These are phyloP conservation scores for Flaveria linearis DNA, from an alignment of 129 eudicot species.

Conservation along the genomic window DNA sequence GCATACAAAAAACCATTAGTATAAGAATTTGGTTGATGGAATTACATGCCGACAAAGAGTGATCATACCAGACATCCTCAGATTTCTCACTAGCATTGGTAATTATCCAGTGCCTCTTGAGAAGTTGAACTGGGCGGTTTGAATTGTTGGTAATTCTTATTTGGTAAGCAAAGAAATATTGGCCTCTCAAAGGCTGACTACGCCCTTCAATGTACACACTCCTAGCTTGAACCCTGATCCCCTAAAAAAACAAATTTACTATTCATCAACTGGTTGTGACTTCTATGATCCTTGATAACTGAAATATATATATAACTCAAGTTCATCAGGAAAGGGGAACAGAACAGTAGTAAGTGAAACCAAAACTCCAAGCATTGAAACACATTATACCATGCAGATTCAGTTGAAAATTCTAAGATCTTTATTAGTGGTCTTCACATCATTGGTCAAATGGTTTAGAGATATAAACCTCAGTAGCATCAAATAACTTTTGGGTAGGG, in stretches of 20 bases:
- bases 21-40: background rate
- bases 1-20: background rate
- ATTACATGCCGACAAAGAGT: background rate
- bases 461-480: background rate
- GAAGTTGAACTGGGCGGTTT: constrained; percentile 80
- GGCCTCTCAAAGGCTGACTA: constrained; percentile 83
- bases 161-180: constrained; percentile 83
- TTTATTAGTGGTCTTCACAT: too few relatives aligned
- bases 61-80: constrained; percentile 81
- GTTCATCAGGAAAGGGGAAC: background rate
- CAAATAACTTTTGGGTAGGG: background rate
- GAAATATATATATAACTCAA: constrained; percentile 1
- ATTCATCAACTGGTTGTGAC: background rate
- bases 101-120: constrained; percentile 92
- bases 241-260: constrained; percentile 46
- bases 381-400: too few relatives aligned
- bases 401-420: too few relatives aligned
- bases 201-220: constrained; percentile 85
- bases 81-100: constrained; percentile 92
- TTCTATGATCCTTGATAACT: constrained; percentile 4
- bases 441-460: background rate
- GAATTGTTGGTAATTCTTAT: constrained; percentile 96
- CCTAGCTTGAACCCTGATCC: constrained; percentile 90
- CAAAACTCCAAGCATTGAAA: background rate
- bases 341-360: background rate